A percentile compares a stretch with the other conserved stretches of the same genome.
Evolutionary conservation across 2,329 filamentous ascomycete species (phyloP).

Genomic region (Trichoderma atroviride): DNA sequence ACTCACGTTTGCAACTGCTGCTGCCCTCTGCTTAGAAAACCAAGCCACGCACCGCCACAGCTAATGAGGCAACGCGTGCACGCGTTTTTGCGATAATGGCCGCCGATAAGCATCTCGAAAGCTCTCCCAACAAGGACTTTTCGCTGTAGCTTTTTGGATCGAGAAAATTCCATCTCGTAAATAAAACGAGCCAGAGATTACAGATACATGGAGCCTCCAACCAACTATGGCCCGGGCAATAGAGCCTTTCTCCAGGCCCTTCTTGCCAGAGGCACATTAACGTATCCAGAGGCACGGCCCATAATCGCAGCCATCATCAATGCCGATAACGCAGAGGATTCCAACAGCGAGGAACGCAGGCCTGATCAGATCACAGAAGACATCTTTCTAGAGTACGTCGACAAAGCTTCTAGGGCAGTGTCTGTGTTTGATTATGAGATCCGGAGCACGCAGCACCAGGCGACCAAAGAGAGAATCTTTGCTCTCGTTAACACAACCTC

Average conservation of each 20-base stretch:
- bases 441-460: slow-evolving; percentile 71
- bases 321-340: slow-evolving; percentile 48
- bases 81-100: slow-evolving; percentile 17
- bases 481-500: slow-evolving; percentile 86
- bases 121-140: not conserved
- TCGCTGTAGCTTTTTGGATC: not conserved
- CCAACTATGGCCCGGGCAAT: slow-evolving; percentile 63
- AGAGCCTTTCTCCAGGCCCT: slow-evolving; percentile 91
- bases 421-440: slow-evolving; percentile 88
- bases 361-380: slow-evolving; percentile 68
- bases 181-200: too few relatives aligned
- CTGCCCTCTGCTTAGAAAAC: not conserved
- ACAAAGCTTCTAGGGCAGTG: slow-evolving; percentile 70
- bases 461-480: slow-evolving; percentile 67
- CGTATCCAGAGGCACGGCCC: slow-evolving; percentile 70
- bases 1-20: not conserved
- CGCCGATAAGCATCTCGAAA: not conserved
- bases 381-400: slow-evolving; percentile 69
- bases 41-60: slow-evolving; percentile 30
- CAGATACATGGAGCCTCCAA: slow-evolving; percentile 34
- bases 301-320: slow-evolving; percentile 77
- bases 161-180: not conserved
- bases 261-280: slow-evolving; percentile 76
- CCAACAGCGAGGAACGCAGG: slow-evolving; percentile 44
- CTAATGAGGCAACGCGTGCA: slow-evolving; percentile 13